These are phyloP conservation scores for Paraleonurus japonicus DNA, from an alignment of 257 asterid species.

Conservation along the genomic window DNA sequence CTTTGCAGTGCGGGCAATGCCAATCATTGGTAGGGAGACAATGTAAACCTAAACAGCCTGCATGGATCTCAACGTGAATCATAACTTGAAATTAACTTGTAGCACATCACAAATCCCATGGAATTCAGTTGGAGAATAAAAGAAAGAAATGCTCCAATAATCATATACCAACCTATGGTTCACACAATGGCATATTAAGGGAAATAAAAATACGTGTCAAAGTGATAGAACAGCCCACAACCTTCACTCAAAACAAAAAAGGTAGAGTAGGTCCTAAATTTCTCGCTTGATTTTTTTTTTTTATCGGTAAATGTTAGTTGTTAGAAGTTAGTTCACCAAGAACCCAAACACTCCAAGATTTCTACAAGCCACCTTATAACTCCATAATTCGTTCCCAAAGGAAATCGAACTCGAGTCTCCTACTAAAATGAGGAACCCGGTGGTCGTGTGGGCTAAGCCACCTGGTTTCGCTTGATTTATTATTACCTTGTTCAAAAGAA, in stretches of 20 bases:
- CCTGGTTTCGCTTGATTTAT: no score
- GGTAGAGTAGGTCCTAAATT: neutral
- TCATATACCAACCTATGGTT: neutral
- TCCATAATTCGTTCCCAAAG: no score
- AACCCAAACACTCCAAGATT: no score
- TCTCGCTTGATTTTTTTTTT: neutral
- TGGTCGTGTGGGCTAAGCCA: no score
- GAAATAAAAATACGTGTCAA: neutral
- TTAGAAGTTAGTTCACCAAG: no score
- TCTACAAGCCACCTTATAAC: no score
- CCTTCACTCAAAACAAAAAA: neutral
- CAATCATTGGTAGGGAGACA: constrained; percentile 58
- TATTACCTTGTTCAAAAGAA: neutral
- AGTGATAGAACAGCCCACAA: neutral
- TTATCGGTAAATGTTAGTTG: no score
- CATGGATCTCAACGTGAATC: constrained; percentile 29
- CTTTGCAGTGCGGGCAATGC: constrained; percentile 80
- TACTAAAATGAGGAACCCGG: no score
- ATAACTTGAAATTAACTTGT: constrained; percentile 4
- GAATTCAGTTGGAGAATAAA: constrained; percentile 3
- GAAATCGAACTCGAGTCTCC: no score
- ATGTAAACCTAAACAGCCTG: constrained; percentile 85
- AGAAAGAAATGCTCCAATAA: neutral
- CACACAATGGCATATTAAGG: neutral
- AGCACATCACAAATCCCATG: neutral